These are phyloP conservation scores for Trichoderma semiorbis DNA, from an alignment of 2,329 filamentous ascomycete species.

Conservation along the genomic window DNA sequence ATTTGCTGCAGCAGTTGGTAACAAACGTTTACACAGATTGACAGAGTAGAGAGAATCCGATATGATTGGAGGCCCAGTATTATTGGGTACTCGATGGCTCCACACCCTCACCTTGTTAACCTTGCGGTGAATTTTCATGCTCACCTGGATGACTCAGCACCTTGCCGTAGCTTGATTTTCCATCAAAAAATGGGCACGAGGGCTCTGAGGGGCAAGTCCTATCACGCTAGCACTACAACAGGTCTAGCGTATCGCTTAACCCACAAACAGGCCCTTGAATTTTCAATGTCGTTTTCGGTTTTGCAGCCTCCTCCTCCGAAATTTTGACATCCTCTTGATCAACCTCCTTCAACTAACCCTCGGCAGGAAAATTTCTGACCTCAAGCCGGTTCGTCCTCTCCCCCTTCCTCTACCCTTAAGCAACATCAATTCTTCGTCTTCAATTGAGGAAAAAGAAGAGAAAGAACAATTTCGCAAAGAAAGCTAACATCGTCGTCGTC, in stretches of 20 bases:
- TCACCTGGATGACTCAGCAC: constrained; percentile 28
- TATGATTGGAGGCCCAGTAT: neutral
- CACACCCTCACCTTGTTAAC: neutral
- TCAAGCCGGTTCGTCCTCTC: constrained; percentile 36
- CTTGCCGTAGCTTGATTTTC: neutral
- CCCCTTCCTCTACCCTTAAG: neutral
- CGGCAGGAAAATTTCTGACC: constrained; percentile 34
- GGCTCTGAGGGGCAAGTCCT: constrained; percentile 33
- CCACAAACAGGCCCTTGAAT: constrained; percentile 36
- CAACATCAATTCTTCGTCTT: neutral
- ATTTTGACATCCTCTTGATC: constrained; percentile 30
- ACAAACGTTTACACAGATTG: neutral
- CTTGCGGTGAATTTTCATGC: neutral
- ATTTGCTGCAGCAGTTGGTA: neutral
- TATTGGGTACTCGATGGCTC: neutral
- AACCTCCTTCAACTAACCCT: constrained; percentile 35
- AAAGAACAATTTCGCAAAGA: neutral
- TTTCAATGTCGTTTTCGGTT: constrained; percentile 35
- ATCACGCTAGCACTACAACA: constrained; percentile 24
- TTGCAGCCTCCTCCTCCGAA: constrained; percentile 25
- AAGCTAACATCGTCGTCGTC: constrained; percentile 15
- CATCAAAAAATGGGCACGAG: constrained; percentile 22
- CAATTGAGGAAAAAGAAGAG: neutral
- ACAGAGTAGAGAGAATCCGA: neutral
- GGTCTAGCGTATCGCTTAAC: constrained; percentile 37